Percentiles rank a stretch among this genome's conserved stretches.
Conservation (phyloP, 176 grass and related monocot genomes). For the Aegilops bicornis region DNA sequence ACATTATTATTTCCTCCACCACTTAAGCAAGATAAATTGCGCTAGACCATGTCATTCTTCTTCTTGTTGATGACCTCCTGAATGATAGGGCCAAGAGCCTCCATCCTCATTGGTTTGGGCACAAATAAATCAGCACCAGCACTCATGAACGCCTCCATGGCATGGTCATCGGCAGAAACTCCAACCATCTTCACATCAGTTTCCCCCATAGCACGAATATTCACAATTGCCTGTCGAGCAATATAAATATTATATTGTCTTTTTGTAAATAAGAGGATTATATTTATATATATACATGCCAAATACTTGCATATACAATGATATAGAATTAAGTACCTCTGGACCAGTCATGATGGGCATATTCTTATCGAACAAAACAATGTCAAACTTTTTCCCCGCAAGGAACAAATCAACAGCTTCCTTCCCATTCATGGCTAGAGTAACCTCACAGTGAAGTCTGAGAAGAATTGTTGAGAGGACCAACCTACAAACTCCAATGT, state of each 20-base stretch:
- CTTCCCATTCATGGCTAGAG: slow-evolving; percentile 22
- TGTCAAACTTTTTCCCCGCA: slow-evolving; percentile 26
- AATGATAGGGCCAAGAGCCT: no score
- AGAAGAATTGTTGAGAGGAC: not conserved
- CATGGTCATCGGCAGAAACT: no score
- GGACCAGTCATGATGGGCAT: slow-evolving; percentile 28
- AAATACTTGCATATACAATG: no score
- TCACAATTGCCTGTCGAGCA: slow-evolving; percentile 1
- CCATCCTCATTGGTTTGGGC: no score
- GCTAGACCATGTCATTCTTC: no score
- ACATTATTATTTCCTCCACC: no score
- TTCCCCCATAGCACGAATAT: no score
- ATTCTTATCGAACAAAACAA: slow-evolving; percentile 25
- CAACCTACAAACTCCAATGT: not conserved
- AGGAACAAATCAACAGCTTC: slow-evolving; percentile 29
- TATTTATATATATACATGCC: not conserved
- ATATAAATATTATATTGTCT: not conserved
- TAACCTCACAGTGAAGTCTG: not conserved
- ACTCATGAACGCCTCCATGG: no score
- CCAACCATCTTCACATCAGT: no score
- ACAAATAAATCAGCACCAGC: no score
- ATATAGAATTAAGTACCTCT: not conserved
- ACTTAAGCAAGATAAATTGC: no score
- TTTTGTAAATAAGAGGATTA: not conserved
- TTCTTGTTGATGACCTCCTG: not conserved